A percentile compares a stretch with the other conserved stretches of the same genome.
These are phyloP conservation scores for Euclidium syriacum DNA, from an alignment of 345 rosid species.

Conservation along the genomic window DNA sequence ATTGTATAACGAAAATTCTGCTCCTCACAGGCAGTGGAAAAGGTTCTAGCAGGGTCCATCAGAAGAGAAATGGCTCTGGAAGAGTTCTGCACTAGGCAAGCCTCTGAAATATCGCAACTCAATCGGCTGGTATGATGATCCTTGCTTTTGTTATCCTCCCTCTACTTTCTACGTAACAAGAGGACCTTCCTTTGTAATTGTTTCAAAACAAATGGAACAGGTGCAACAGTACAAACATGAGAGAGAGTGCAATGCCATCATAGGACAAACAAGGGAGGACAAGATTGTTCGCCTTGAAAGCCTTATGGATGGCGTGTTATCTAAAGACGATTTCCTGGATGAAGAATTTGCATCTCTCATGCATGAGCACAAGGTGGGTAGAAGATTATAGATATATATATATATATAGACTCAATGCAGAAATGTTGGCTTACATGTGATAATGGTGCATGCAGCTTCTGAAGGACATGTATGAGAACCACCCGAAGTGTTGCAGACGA, in stretches of 20 bases:
- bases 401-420: neutral
- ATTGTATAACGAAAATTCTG: neutral
- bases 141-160: conserved; percentile 4
- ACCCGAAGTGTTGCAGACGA: conserved; percentile 65
- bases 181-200: neutral
- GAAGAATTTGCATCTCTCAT: conserved; percentile 58
- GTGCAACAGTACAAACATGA: conserved; percentile 92
- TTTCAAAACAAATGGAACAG: conserved; percentile 35
- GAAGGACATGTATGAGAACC: conserved; percentile 69
- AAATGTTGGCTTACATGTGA: neutral
- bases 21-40: conserved; percentile 68
- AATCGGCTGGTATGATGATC: conserved; percentile 67
- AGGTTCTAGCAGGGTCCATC: conserved; percentile 88
- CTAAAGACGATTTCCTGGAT: conserved; percentile 69
- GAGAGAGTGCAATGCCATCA: conserved; percentile 80
- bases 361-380: conserved; percentile 58
- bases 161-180: neutral
- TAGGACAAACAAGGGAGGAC: conserved; percentile 76
- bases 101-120: conserved; percentile 69
- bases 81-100: conserved; percentile 75
- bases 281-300: conserved; percentile 76
- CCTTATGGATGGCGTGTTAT: conserved; percentile 85
- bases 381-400: too few species aligned
- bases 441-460: conserved; percentile 59
- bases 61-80: conserved; percentile 94